Conservation (phyloP, 352 stramenopile genomes). For the Globisporangium megalacanthum region DNA sequence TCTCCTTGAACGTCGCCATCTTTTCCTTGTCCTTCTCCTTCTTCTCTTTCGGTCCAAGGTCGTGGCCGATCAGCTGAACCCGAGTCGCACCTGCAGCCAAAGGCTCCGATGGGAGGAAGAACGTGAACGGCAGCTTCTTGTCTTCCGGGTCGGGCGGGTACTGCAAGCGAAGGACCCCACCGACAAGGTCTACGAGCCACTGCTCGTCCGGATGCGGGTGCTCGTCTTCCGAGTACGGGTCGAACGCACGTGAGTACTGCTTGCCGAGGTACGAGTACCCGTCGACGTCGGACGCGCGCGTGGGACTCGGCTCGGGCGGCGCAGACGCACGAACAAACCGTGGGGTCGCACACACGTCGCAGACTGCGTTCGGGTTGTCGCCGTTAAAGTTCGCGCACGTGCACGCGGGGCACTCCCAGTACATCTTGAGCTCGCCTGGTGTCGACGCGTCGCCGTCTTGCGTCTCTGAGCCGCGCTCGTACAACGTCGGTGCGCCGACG, state of each 20-base stretch:
- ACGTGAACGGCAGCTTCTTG: slow-evolving; percentile 73
- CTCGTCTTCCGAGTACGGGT: slow-evolving; percentile 79
- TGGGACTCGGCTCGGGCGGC: slow-evolving; percentile 15
- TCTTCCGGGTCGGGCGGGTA: slow-evolving; percentile 73
- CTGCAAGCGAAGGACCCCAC: slow-evolving; percentile 46
- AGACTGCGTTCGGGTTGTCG: slow-evolving; percentile 68
- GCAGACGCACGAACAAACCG: slow-evolving; percentile 21
- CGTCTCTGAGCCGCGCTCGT: slow-evolving; percentile 17
- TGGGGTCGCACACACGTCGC: slow-evolving; percentile 72
- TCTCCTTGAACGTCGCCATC: slow-evolving; percentile 95
- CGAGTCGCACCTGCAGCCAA: slow-evolving; percentile 33
- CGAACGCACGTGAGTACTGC: slow-evolving; percentile 61
- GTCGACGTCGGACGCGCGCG: slow-evolving; percentile 21
- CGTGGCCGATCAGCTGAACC: slow-evolving; percentile 58
- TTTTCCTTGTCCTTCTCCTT: slow-evolving; percentile 70
- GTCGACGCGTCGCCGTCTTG: slow-evolving; percentile 11
- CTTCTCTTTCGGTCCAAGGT: slow-evolving; percentile 68
- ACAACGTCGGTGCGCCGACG: slow-evolving; percentile 58
- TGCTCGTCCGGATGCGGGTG: slow-evolving; percentile 55
- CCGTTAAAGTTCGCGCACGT: slow-evolving; percentile 87
- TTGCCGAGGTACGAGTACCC: slow-evolving; percentile 60
- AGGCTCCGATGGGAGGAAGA: slow-evolving; percentile 64
- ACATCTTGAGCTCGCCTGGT: slow-evolving; percentile 75
- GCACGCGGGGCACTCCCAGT: slow-evolving; percentile 81
- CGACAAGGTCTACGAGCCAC: slow-evolving; percentile 73